Evolutionary conservation across 768 basidiomycete species (phyloP), one percentile per base, ranked within the genome.

Genomic region (Leccinellum rugosiceps): DNA sequence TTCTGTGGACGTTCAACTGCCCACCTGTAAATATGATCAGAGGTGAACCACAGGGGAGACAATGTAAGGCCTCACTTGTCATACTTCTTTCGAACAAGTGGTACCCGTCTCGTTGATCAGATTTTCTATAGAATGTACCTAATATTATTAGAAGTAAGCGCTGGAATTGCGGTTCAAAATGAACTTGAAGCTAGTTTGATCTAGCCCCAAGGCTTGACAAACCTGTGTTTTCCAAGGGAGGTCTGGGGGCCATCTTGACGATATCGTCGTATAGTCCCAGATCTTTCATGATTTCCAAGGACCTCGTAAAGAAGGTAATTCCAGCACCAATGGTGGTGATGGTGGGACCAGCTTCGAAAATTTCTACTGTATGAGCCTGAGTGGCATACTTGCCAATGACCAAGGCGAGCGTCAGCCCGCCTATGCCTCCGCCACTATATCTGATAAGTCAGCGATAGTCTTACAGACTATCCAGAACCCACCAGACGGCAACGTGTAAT

Each of bases 261-360:
- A 72, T 45, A 14, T 74, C 76, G 7, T 76, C 69, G 14, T 74
- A 71, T 7, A 81, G 53, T 1, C 76, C 79, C 34, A 81, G 62
- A 3, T 68, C 62, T 31, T 74, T 66, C 62, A 80, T 58, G 6
- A 77, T 69, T 13, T 72, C 72, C 75, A 76, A 76, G 72, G 62
- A 68, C 74, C 83, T 78, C 25, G 76, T 75, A 61, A 76, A 84
- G 9, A 85, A 59, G 3, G 66, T 70, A 44, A 82, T 74, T 1
- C 79, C 80, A 21, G 78, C 79, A 8, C 80, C 80, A 44, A 77
- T 67, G 45, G 78, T 76, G 3, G 72, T 70, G 32, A 81, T 71
- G 21, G 64, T 63, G 0, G 74, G 60, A 3, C 77, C 68, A 9
- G 76, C 70, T 52, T 81, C 80, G 58, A 77, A 81, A 14, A 81